Percentiles rank a stretch among this genome's conserved stretches.
phyloP scores from a whole-genome alignment of 2,329 filamentous ascomycete genomes.

The Talaromyces sp. region DNA sequence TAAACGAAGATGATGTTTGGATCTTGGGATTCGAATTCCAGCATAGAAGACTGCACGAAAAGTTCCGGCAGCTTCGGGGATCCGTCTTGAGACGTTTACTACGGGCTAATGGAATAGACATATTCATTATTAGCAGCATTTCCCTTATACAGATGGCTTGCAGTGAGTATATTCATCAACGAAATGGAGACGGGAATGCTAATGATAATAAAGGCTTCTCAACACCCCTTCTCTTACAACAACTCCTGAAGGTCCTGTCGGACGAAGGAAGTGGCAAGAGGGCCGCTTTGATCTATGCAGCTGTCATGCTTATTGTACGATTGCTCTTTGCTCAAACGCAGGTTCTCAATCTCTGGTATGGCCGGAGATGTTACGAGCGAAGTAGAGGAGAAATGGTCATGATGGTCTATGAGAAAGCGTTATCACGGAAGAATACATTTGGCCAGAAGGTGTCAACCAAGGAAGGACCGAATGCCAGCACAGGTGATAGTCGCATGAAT shows the following conservation, averaged over 20 bases:
- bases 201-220: constrained; percentile 46
- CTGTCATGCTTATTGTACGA: constrained; percentile 56
- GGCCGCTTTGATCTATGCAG: constrained; percentile 61
- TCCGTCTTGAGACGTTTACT: constrained; percentile 66
- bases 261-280: constrained; percentile 46
- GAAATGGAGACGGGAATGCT: background rate
- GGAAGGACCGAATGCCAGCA: constrained; percentile 19
- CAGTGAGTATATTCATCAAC: constrained; percentile 32
- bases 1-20: constrained; percentile 80
- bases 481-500: constrained; percentile 14
- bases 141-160: constrained; percentile 59
- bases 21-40: constrained; percentile 73
- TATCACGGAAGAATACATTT: constrained; percentile 58
- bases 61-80: constrained; percentile 67
- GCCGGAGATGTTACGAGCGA: constrained; percentile 76
- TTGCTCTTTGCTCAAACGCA: constrained; percentile 60
- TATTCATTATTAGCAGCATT: constrained; percentile 62
- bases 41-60: constrained; percentile 66
- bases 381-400: constrained; percentile 81
- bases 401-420: constrained; percentile 74
- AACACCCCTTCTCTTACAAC: constrained; percentile 65
- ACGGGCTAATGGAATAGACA: constrained; percentile 71
- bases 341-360: constrained; percentile 72
- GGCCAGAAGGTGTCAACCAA: constrained; percentile 29
- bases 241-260: constrained; percentile 63